Base-by-base conservation (phyloP, 225 moss, liverwort and hornwort species). In the Physcomitrellopsis africana region DNA sequence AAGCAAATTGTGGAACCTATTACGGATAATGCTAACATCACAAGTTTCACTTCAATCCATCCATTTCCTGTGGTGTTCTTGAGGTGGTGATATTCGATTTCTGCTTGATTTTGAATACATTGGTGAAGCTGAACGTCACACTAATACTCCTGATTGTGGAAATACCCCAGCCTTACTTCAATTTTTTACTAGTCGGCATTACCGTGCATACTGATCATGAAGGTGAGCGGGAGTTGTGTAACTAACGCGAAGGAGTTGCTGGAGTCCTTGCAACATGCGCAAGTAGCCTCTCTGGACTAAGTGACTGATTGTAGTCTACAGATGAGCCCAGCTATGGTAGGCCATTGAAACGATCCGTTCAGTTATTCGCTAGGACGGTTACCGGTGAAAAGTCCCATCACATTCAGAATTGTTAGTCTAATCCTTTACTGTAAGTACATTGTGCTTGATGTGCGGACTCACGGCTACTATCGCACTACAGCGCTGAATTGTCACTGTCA, bases 281-380 rank as follows among this genome's bases (percentile, higher is more conserved):
- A 69, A 73, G 68, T 73, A 81, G 52, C 64, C 1, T n/a, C 9
- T 74, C 65, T 51, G 77, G 76, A 67, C 77, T 41, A 62, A 65
- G 77, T 26, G 45, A 51, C 59, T 67, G 22, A 67, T 61, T 74
- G 55, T 74, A 65, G 58, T 62, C 74, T 55, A 47, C 60, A 49
- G 69, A 80, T 65, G 65, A 59, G 70, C 20, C 70, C n/a, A 60
- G 81, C 48, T 49, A 66, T 65, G 16, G 77, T 66, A 18, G 15
- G 78, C 47, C 84, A 81, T 77, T 74, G 60, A 62, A 78, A 81
- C 70, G 70, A 73, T 74, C 81, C 11, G 20, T 47, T 45, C 57
- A 29, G 60, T 69, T 44, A 72, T 68, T 69, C 46, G 12, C 52
- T 63, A 63, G 49, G 45, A 23, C 54, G 46, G 24, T 60, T 71